Percentiles rank a stretch among this genome's conserved stretches.
Conservation (phyloP, 2,329 filamentous ascomycete genomes). For the Gremmenia infestans region DNA sequence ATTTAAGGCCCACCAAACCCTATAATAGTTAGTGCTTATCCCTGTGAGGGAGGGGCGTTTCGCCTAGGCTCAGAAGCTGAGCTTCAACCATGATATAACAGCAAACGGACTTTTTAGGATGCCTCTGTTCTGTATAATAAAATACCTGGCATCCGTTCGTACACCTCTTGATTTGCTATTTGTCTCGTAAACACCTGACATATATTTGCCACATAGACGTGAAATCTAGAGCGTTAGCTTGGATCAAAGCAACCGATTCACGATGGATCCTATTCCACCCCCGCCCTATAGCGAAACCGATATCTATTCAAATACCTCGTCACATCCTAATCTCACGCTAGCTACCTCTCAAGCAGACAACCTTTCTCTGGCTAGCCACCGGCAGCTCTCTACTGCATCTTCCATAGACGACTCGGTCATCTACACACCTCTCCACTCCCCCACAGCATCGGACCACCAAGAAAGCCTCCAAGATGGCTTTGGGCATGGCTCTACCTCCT, state of each 20-base stretch:
- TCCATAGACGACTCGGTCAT: constrained; percentile 21
- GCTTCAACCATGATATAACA: too few relatives aligned
- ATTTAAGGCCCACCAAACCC: too few relatives aligned
- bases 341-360: constrained; percentile 32
- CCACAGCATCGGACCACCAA: constrained; percentile 18
- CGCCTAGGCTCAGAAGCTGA: too few relatives aligned
- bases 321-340: constrained; percentile 24
- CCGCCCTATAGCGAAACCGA: constrained; percentile 56
- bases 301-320: constrained; percentile 40
- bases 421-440: constrained; percentile 25
- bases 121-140: too few relatives aligned
- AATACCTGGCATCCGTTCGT: too few relatives aligned
- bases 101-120: too few relatives aligned
- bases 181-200: too few relatives aligned
- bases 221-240: background rate
- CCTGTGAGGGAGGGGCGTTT: too few relatives aligned
- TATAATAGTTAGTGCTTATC: too few relatives aligned
- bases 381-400: constrained; percentile 16
- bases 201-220: too few relatives aligned
- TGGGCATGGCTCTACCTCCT: constrained; percentile 16
- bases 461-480: constrained; percentile 8
- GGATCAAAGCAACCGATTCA: background rate
- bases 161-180: too few relatives aligned
- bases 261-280: constrained; percentile 40
- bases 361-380: constrained; percentile 29